Evolutionary conservation across 2,329 filamentous ascomycete species (phyloP), one percentile per base, ranked within the genome.

Genomic region (Diaporthe capsici): DNA sequence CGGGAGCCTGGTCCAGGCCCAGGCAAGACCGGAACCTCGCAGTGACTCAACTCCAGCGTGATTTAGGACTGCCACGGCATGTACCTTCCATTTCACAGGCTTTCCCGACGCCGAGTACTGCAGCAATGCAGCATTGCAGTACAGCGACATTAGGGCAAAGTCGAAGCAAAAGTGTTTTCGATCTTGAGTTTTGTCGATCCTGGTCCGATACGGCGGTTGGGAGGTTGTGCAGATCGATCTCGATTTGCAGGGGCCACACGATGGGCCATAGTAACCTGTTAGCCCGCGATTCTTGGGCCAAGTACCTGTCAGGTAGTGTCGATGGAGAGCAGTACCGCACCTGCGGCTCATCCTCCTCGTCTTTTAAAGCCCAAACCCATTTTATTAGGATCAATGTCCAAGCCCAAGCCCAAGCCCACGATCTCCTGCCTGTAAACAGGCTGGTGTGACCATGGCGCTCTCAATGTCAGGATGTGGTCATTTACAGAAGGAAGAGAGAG

Each of bases 171-270:
- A 37, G 44, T 53, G 63, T 68, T 68, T 68, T 68, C 63, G 63
- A 68, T 68, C 63, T 68, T 49, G 42, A 39, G 58, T 72, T 37
- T 51, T 61, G 58, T 72, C 71, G 57, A 72, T 72, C 71, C 60
- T 28, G 57, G 71, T 53, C 71, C 71, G 57, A 72, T 72, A 28
- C 57, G 57, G 44, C 47, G 44, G 39, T 61, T 53, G 57, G 17
- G 71, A 63, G 71, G 57, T 25, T 22, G 58, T 20, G 57, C 28
- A 63, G 71, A 72, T 72, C 71, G 71, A 72, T 72, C 71, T 72
- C 71, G 71, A 72, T 72, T 68, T 72, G 34, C 71, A 63, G 71
- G 71, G 71, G 57, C 44, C 28, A 6, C 22, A 12, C 63, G 63
- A 68, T 68, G 20, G 44, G 63, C 5, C 37, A 37, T 20, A 10